Evolutionary conservation across 352 stramenopile species (phyloP).

Genomic region (Globisporangium ultimum): DNA sequence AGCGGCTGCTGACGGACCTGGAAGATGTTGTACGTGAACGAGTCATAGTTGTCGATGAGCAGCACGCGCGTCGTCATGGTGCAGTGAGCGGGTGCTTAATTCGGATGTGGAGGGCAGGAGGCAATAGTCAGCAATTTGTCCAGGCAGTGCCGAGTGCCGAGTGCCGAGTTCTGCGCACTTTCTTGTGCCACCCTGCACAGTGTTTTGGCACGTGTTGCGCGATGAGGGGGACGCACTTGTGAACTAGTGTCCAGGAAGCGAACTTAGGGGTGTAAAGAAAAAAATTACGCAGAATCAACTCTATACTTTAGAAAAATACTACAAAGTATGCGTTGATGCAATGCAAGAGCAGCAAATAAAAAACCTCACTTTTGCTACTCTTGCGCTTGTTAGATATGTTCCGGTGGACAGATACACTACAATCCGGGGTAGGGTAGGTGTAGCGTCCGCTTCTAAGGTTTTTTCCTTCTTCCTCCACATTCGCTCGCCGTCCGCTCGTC

Average conservation of each 20-base stretch:
- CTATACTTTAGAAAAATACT: too few relatives aligned
- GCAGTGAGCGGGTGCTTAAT: not conserved
- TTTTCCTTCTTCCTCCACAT: too few relatives aligned
- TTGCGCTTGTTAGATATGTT: not conserved
- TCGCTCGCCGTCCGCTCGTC: too few relatives aligned
- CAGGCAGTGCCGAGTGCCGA: not conserved
- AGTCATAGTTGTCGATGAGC: slow-evolving; percentile 91
- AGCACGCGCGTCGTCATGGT: slow-evolving; percentile 67
- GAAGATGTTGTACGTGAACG: slow-evolving; percentile 90
- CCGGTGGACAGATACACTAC: too few relatives aligned
- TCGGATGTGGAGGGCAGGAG: slow-evolving; percentile 1
- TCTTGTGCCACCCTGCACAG: slow-evolving; percentile 6
- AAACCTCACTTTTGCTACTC: not conserved
- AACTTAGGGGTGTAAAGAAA: too few relatives aligned
- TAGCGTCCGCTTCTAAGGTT: too few relatives aligned
- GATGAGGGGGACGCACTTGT: too few relatives aligned
- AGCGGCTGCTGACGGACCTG: slow-evolving; percentile 33
- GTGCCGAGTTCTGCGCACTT: slow-evolving; percentile 7
- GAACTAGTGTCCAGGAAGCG: too few relatives aligned
- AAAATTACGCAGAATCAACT: too few relatives aligned
- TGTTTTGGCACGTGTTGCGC: too few relatives aligned
- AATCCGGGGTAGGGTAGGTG: too few relatives aligned
- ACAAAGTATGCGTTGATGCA: not conserved
- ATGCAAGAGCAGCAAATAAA: not conserved
- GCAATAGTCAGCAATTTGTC: not conserved